phyloP scores from a whole-genome alignment of 805 yeast species.

The Cyberlindnera nakhonratchasimensis region DNA sequence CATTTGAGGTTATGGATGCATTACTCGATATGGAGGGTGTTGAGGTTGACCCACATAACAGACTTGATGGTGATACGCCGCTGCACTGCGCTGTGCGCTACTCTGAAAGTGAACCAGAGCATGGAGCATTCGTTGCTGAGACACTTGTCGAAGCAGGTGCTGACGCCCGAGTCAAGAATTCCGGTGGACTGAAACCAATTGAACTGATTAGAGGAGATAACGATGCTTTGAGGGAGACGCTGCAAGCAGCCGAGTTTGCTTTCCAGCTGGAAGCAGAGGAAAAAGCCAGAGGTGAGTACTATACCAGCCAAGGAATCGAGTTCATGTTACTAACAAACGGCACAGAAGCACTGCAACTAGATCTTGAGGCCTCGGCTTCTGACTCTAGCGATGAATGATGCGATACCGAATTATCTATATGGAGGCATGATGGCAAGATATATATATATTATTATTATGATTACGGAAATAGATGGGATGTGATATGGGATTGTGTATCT shows the following conservation, averaged over 20 bases:
- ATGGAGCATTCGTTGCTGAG: slow-evolving; percentile 73
- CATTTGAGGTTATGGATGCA: slow-evolving; percentile 79
- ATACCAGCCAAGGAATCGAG: slow-evolving; percentile 6
- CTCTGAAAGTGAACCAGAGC: slow-evolving; percentile 67
- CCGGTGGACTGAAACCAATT: slow-evolving; percentile 67
- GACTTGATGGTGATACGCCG: slow-evolving; percentile 79
- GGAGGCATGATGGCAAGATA: too few relatives aligned
- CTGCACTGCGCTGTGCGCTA: slow-evolving; percentile 81
- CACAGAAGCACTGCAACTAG: slow-evolving; percentile 33
- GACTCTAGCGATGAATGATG: slow-evolving; percentile 21
- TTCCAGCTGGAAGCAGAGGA: slow-evolving; percentile 36
- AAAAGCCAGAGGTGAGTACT: slow-evolving; percentile 32
- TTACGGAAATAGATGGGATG: neutral
- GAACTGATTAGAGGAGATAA: slow-evolving; percentile 59
- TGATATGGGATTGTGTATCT: neutral
- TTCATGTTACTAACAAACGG: slow-evolving; percentile 20
- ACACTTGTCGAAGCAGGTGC: slow-evolving; percentile 89
- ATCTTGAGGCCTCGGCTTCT: slow-evolving; percentile 22
- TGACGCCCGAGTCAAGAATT: slow-evolving; percentile 63
- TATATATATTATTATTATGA: neutral
- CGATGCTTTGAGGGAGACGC: slow-evolving; percentile 52
- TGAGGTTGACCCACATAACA: slow-evolving; percentile 78
- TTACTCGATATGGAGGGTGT: slow-evolving; percentile 86
- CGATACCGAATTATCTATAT: too few relatives aligned
- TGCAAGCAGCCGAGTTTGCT: slow-evolving; percentile 85